These are phyloP conservation scores for Fragilaria crotonensis DNA, from an alignment of 108 stramenopile species.

Conservation along the genomic window DNA sequence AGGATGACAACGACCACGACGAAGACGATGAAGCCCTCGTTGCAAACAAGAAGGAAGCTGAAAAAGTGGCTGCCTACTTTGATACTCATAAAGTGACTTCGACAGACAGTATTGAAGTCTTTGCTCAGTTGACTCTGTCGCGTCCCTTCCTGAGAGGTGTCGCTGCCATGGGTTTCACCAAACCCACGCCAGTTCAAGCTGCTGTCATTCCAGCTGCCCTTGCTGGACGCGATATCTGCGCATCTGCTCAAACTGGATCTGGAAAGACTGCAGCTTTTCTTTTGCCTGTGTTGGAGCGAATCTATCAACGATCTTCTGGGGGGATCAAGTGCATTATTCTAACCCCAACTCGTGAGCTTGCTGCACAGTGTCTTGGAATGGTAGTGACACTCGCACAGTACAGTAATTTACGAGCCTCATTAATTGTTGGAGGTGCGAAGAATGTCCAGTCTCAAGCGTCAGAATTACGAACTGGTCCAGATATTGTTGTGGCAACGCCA, in stretches of 20 bases:
- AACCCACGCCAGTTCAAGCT: slow-evolving; percentile 93
- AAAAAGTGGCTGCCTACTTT: slow-evolving; percentile 70
- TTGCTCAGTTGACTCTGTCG: slow-evolving; percentile 88
- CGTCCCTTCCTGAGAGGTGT: slow-evolving; percentile 91
- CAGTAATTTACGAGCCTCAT: slow-evolving; percentile 69
- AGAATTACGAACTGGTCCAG: slow-evolving; percentile 88
- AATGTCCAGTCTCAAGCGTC: slow-evolving; percentile 89
- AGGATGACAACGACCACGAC: slow-evolving; percentile 21
- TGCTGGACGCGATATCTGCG: slow-evolving; percentile 93
- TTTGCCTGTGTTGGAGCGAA: slow-evolving; percentile 90
- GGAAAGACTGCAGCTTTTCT: slow-evolving; percentile 97
- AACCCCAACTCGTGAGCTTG: slow-evolving; percentile 93
- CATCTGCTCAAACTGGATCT: slow-evolving; percentile 56
- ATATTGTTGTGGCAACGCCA: slow-evolving; percentile 94
- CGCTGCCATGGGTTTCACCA: slow-evolving; percentile 89
- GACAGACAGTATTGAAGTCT: slow-evolving; percentile 44
- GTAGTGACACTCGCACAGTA: slow-evolving; percentile 78
- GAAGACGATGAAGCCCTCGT: slow-evolving; percentile 32
- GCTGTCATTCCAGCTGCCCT: slow-evolving; percentile 87
- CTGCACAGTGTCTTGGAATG: slow-evolving; percentile 92
- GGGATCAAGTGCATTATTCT: slow-evolving; percentile 75
- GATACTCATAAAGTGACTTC: slow-evolving; percentile 26
- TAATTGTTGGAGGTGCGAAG: slow-evolving; percentile 94
- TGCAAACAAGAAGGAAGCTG: slow-evolving; percentile 54
- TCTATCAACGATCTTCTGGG: slow-evolving; percentile 76